phyloP scores from a whole-genome alignment of 2,329 filamentous ascomycete species.

The Botryotinia narcissicola region DNA sequence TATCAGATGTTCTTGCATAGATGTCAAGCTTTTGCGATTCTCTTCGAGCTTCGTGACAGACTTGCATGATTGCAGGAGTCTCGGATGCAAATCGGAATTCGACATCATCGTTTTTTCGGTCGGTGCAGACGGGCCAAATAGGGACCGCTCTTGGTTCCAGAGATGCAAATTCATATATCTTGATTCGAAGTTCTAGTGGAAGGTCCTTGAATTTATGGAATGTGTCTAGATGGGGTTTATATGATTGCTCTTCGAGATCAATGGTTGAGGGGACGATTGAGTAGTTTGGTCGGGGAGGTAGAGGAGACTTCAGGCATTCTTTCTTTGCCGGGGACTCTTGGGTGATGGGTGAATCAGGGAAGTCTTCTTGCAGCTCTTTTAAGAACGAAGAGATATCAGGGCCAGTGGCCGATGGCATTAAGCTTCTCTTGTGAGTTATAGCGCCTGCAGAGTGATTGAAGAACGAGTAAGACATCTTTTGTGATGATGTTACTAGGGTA shows the following conservation, averaged over 20 bases:
- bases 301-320: not conserved
- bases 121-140: not conserved
- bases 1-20: not conserved
- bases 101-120: too few relatives aligned
- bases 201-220: not conserved
- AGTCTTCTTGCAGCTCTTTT: not conserved
- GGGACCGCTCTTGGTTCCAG: not conserved
- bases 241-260: not conserved
- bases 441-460: not conserved
- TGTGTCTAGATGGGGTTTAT: not conserved
- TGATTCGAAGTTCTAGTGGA: not conserved
- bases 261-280: not conserved
- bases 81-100: not conserved
- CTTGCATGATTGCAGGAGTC: slow-evolving; percentile 2
- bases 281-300: not conserved
- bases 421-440: not conserved
- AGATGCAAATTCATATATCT: not conserved
- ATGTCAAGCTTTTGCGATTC: not conserved
- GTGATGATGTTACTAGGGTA: too few relatives aligned
- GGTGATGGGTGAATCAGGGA: not conserved
- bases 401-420: too few relatives aligned
- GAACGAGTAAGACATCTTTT: not conserved
- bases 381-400: rapidly evolving
- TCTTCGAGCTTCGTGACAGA: not conserved
- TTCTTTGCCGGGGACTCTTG: not conserved